phyloP scores from a whole-genome alignment of 2,329 filamentous ascomycete genomes.

The Clonostachys solani region DNA sequence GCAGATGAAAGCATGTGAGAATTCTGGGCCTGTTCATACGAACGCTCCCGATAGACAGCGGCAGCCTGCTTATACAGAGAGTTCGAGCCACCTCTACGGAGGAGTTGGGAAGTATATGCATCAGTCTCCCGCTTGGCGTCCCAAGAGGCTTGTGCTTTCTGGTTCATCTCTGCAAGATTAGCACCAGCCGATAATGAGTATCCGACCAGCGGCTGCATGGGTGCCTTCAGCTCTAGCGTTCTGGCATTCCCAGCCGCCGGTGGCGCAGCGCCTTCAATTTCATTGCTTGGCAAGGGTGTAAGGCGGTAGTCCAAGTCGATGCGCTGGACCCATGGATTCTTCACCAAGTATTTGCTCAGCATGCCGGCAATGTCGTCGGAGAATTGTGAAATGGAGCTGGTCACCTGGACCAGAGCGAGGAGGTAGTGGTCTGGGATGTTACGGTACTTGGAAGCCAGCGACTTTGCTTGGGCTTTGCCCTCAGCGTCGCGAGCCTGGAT shows the following conservation, averaged over 20 bases:
- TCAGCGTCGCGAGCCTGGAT: conserved; percentile 22
- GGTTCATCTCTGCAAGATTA: conserved; percentile 18
- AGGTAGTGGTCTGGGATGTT: conserved; percentile 39
- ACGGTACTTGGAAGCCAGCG: conserved; percentile 29
- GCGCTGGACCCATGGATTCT: conserved; percentile 26
- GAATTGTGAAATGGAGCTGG: conserved; percentile 22
- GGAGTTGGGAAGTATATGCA: conserved; percentile 32
- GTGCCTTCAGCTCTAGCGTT: neutral
- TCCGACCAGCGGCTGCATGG: neutral
- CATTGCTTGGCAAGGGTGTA: conserved; percentile 24
- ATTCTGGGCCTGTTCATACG: conserved; percentile 56
- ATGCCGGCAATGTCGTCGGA: conserved; percentile 33
- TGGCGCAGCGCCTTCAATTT: conserved; percentile 13
- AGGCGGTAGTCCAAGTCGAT: conserved; percentile 31
- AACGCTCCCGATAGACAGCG: conserved; percentile 69
- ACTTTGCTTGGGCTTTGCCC: conserved; percentile 19
- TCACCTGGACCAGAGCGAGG: conserved; percentile 33
- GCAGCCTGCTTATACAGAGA: conserved; percentile 72
- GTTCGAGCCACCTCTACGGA: conserved; percentile 56
- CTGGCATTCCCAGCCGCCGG: neutral
- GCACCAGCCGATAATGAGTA: neutral
- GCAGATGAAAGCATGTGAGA: conserved; percentile 56
- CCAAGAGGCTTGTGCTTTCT: conserved; percentile 17
- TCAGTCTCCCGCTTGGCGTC: conserved; percentile 23
- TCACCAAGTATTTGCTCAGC: conserved; percentile 35